Percentiles rank a stretch among this genome's conserved stretches.
Conservation (phyloP, 2,329 filamentous ascomycete species). For the Ophiostoma fasciatum region DNA sequence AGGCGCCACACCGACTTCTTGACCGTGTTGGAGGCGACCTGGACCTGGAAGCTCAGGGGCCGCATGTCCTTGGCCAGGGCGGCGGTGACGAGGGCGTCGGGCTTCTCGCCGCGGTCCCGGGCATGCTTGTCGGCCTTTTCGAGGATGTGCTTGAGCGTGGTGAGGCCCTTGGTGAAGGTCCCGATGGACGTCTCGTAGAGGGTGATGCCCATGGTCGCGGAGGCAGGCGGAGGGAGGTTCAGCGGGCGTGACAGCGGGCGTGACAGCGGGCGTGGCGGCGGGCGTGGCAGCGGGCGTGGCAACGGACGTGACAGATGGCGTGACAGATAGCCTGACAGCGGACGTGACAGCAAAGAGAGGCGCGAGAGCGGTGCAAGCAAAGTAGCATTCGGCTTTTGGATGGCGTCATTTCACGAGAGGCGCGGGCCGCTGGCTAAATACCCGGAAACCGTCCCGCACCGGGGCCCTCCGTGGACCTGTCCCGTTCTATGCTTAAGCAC, state of each 20-base stretch:
- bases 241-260: too few relatives aligned
- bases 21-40: conserved; percentile 17
- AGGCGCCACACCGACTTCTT: conserved; percentile 17
- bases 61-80: conserved; percentile 21
- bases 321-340: too few relatives aligned
- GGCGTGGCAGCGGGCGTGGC: not conserved
- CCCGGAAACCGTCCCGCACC: too few relatives aligned
- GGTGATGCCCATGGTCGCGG: conserved; percentile 15
- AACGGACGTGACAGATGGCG: not conserved
- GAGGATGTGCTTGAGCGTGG: conserved; percentile 17
- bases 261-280: too few relatives aligned
- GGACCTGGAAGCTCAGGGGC: conserved; percentile 22
- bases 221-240: not conserved
- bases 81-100: conserved; percentile 13
- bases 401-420: conserved; percentile 3
- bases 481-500: too few relatives aligned
- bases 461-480: too few relatives aligned
- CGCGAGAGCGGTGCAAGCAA: not conserved
- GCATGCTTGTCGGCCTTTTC: conserved; percentile 17
- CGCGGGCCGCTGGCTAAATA: too few relatives aligned
- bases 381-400: not conserved
- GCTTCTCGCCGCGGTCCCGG: conserved; percentile 14
- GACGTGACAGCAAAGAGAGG: too few relatives aligned
- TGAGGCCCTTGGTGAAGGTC: conserved; percentile 14
- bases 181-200: conserved; percentile 18